Evolutionary conservation across 192 early-diverging fungal genomes (phyloP), one percentile per base, ranked within the genome.

Genomic region (Dissophora globulifera): DNA sequence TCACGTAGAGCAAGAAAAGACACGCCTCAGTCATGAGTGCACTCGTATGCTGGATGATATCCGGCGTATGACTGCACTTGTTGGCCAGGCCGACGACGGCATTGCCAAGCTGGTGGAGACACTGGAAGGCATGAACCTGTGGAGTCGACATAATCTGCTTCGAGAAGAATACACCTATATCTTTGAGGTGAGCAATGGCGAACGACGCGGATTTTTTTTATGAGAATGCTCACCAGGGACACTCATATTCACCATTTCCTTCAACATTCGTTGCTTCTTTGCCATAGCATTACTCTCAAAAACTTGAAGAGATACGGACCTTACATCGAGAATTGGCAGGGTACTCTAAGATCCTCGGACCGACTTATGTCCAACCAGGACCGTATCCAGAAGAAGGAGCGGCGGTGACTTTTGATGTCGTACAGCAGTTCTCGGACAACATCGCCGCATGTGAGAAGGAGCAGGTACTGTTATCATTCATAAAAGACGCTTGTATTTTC

Each of bases 201-300:
- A n/a, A n/a, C n/a, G n/a, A n/a, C n/a, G n/a, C n/a, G n/a, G n/a
- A n/a, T n/a, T n/a, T n/a, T n/a, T n/a, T n/a, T n/a, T n/a, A n/a
- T n/a, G n/a, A n/a, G n/a, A n/a, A n/a, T n/a, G n/a, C n/a, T n/a
- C n/a, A n/a, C n/a, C n/a, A n/a, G n/a, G n/a, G n/a, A n/a, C n/a
- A n/a, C n/a, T n/a, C n/a, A n/a, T n/a, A n/a, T n/a, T n/a, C n/a
- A n/a, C n/a, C n/a, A n/a, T n/a, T n/a, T n/a, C 7, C 35, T 38
- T 38, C 13, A 38, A 38, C 35, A 38, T 38, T 13, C 7, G 35
- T 13, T 45, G 16, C n/a, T n/a, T 9, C 43, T 45, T n/a, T n/a
- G 16, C 43, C 43, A 43, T 57, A 76, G 72, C 72, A 76, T 32
- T 76, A 76, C 46, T 61, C 35, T 4, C 58, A 59, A 50, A 76